Conservation (phyloP, 2,329 filamentous ascomycete species). For the Ceratocystis colombiana region DNA sequence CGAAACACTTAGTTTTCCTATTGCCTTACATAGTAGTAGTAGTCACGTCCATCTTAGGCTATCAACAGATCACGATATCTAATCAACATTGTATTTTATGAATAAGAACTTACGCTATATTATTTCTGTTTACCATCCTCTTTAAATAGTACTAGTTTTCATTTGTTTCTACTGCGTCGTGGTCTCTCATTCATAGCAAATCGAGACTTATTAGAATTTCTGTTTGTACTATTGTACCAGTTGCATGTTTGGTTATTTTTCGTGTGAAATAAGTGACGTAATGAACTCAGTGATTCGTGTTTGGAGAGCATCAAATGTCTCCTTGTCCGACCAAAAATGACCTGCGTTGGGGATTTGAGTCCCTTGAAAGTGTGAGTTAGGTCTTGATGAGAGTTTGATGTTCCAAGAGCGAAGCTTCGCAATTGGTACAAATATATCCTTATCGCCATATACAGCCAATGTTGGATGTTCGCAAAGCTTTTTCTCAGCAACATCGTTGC, state of each 20-base stretch:
- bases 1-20: background rate
- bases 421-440: slow-evolving; percentile 61
- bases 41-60: background rate
- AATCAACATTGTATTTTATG: background rate
- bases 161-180: too few species aligned
- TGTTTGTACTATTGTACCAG: background rate
- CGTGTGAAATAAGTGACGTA: background rate
- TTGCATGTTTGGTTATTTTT: background rate
- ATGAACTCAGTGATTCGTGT: slow-evolving; percentile 30
- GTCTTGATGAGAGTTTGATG: slow-evolving; percentile 38
- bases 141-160: too few species aligned
- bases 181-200: too few species aligned
- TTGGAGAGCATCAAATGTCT: slow-evolving; percentile 36
- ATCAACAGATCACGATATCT: background rate
- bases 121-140: too few species aligned
- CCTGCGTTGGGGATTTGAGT: slow-evolving; percentile 45
- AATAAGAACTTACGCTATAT: too few species aligned
- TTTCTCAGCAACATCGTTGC: slow-evolving; percentile 35
- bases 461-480: slow-evolving; percentile 52
- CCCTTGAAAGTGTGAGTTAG: slow-evolving; percentile 39
- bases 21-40: slow-evolving; percentile 2
- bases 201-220: background rate
- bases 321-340: slow-evolving; percentile 54
- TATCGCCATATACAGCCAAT: slow-evolving; percentile 62
- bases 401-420: slow-evolving; percentile 59